Conservation (phyloP, 2,329 filamentous ascomycete genomes). For the Septoria linicola region DNA sequence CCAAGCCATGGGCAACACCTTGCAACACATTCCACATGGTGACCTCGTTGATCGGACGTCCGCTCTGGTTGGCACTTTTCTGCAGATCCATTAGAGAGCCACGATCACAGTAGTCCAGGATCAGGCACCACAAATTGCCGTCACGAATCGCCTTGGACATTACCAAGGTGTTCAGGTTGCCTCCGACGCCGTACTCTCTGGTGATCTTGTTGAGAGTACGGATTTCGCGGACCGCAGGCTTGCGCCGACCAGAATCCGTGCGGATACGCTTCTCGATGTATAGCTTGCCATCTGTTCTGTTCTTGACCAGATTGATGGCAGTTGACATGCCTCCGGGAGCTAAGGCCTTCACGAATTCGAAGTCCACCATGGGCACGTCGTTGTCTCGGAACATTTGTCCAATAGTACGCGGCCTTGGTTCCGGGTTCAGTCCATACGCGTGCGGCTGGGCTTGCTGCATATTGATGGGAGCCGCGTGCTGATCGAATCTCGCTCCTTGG, state of each 20-base stretch:
- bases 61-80: background rate
- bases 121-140: slow-evolving; percentile 8
- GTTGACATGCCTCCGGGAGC: slow-evolving; percentile 15
- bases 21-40: slow-evolving; percentile 15
- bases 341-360: slow-evolving; percentile 2
- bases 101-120: slow-evolving; percentile 18
- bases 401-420: background rate
- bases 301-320: slow-evolving; percentile 12
- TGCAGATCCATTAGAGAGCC: slow-evolving; percentile 10
- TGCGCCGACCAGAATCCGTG: background rate
- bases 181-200: slow-evolving; percentile 1
- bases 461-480: background rate
- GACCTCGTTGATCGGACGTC: background rate
- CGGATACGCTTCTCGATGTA: slow-evolving; percentile 21
- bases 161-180: slow-evolving; percentile 11
- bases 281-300: slow-evolving; percentile 9
- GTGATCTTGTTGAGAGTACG: slow-evolving; percentile 5
- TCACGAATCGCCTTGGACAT: slow-evolving; percentile 7
- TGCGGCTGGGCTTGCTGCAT: background rate
- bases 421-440: background rate
- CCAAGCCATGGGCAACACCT: slow-evolving; percentile 19
- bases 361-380: background rate
- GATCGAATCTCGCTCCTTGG: background rate
- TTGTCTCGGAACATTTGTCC: background rate
- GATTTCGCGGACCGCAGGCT: slow-evolving; percentile 10